A percentile compares a stretch with the other conserved stretches of the same genome.
These are phyloP conservation scores for Fusarium sp. DNA, from an alignment of 2,329 filamentous ascomycete species.

Conservation along the genomic window DNA sequence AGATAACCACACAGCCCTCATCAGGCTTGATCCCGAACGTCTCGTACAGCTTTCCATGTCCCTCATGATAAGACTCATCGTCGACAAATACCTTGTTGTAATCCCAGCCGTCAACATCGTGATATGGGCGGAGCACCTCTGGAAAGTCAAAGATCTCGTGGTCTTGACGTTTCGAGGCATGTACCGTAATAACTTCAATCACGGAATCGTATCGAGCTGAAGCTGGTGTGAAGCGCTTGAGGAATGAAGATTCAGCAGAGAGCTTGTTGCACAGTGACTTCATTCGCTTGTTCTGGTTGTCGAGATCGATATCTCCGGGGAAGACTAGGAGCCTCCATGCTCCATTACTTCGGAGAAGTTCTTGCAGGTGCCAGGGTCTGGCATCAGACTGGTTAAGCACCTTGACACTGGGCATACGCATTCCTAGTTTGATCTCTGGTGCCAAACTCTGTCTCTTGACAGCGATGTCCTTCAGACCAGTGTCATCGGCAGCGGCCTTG, in stretches of 20 bases:
- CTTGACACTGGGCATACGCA: constrained; percentile 67
- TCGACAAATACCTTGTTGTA: constrained; percentile 68
- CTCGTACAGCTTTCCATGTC: constrained; percentile 61
- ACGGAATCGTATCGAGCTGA: constrained; percentile 42
- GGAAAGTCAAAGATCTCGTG: constrained; percentile 52
- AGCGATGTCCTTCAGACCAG: not conserved
- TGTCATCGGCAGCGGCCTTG: not conserved
- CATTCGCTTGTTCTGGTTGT: not conserved
- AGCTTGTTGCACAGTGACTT: constrained; percentile 48
- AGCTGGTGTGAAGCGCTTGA: not conserved
- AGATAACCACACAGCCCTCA: constrained; percentile 65
- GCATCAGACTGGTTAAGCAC: constrained; percentile 67
- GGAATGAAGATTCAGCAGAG: constrained; percentile 14
- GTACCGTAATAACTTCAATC: constrained; percentile 70
- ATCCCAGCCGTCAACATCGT: constrained; percentile 60
- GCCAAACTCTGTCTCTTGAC: constrained; percentile 46
- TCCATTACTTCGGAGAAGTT: constrained; percentile 50
- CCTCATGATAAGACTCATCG: constrained; percentile 63
- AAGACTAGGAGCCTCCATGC: constrained; percentile 67
- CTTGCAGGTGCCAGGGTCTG: constrained; percentile 68
- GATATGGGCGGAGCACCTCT: constrained; percentile 61
- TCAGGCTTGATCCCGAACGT: constrained; percentile 65
- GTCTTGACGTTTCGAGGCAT: constrained; percentile 60
- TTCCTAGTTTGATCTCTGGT: constrained; percentile 57
- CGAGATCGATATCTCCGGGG: not conserved